A percentile compares a stretch with the other conserved stretches of the same genome.
Evolutionary conservation across 805 yeast genomes (phyloP).

Genomic region (Starmerella lactis-condensi): DNA sequence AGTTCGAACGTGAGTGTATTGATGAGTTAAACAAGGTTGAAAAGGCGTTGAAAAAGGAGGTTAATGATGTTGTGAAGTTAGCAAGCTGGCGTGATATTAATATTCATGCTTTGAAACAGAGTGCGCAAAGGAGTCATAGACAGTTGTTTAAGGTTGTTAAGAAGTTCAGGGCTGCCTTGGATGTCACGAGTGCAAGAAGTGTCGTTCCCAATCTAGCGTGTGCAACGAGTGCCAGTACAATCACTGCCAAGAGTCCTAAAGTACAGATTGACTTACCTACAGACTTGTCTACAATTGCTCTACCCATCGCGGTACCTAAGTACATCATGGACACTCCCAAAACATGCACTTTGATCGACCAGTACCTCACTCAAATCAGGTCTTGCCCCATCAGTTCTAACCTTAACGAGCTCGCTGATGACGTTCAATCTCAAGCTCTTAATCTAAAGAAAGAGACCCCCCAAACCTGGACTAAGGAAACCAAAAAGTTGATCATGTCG

Average conservation of each 20-base stretch:
- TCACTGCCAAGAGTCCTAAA: too few relatives aligned
- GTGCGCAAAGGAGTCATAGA: conserved; percentile 77
- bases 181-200: conserved; percentile 22
- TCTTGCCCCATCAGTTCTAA: too few relatives aligned
- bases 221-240: background rate
- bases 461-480: conserved; percentile 43
- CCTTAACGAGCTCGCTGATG: conserved; percentile 37
- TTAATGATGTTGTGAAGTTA: conserved; percentile 63
- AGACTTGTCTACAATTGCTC: too few relatives aligned
- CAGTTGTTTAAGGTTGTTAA: conserved; percentile 65
- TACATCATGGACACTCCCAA: conserved; percentile 34
- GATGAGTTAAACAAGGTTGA: conserved; percentile 30
- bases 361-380: conserved; percentile 25
- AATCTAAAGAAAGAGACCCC: conserved; percentile 66
- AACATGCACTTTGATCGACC: conserved; percentile 39
- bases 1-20: conserved; percentile 36
- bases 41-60: conserved; percentile 51
- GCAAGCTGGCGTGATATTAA: conserved; percentile 98
- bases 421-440: conserved; percentile 38
- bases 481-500: conserved; percentile 49
- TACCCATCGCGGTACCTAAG: too few relatives aligned
- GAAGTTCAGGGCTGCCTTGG: conserved; percentile 52
- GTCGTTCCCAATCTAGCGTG: background rate
- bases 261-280: conserved; percentile 42
- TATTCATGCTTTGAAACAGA: conserved; percentile 78